Evolutionary conservation across 169 alveolate genomes (phyloP), one percentile per base, ranked within the genome.

Genomic region (Plasmodium fragile): DNA sequence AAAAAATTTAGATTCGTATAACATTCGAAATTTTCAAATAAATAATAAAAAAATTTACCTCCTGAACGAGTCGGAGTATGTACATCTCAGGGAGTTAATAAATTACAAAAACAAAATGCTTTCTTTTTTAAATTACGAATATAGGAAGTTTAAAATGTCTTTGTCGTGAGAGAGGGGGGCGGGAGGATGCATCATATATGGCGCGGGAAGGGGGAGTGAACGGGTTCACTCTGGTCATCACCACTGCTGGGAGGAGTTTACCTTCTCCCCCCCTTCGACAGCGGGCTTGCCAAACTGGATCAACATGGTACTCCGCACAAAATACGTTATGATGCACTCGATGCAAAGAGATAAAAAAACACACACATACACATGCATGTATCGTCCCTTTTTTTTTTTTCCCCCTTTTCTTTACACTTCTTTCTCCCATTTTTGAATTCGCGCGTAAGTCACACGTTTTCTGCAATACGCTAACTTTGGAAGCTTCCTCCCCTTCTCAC

Each of bases 71-170:
- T 6, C 92, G 11, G 92, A 84, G 78, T 84, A 84, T 25, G 41
- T 45, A 34, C 92, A 84, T 39, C 65, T 84, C 53, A 84, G 65
- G 43, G 92, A 84, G 34, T 39, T 84, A 52, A 84, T 84, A 6
- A 84, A 65, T 73, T 84, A 84, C 55, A 84, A 84, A 84, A 84
- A 84, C 69, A 84, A 84, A 84, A 84, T 84, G 92, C 13, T 84
- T 30, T 84, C 83, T 25, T 72, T 59, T 84, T 71, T 84, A 10
- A 72, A 84, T 18, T 28, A 49, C 34, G 92, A 84, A 30, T 84
- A 84, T 59, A 84, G 53, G 65, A 84, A 84, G 77, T 84, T 10
- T 65, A 84, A 84, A 25, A 22, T 82, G 30, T 32, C 81, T 55
- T 34, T 52, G 10, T 65, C 39, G 55, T 78, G 53, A 39, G 8